A percentile compares a stretch with the other conserved stretches of the same genome.
Evolutionary conservation across 176 grass and related monocot species (phyloP).

Genomic region (Paspalum vaginatum): DNA sequence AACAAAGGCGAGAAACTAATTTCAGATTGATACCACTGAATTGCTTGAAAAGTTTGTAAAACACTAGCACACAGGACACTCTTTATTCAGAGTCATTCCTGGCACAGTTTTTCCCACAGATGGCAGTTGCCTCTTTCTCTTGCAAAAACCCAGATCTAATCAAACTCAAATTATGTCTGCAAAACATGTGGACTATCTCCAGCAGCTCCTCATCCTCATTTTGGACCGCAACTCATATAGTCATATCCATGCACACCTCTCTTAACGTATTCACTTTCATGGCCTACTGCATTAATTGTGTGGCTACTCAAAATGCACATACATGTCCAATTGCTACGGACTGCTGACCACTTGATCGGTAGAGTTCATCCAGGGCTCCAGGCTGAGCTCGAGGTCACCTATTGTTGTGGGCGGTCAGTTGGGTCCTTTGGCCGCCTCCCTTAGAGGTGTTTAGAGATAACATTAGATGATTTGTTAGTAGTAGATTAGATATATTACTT

Average conservation of each 20-base stretch:
- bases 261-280: too few species aligned
- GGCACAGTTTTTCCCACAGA: not conserved
- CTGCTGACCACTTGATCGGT: not conserved
- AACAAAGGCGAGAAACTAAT: not conserved
- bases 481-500: too few species aligned
- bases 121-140: not conserved
- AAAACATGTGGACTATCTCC: slow-evolving; percentile 11
- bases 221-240: too few species aligned
- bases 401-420: not conserved
- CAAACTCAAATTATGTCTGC: not conserved
- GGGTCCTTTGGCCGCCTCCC: too few species aligned
- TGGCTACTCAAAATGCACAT: too few species aligned
- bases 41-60: not conserved
- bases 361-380: not conserved
- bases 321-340: too few species aligned
- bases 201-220: too few species aligned
- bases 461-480: too few species aligned
- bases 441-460: too few species aligned
- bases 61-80: not conserved
- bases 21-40: not conserved
- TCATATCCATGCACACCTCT: too few species aligned
- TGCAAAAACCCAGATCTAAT: not conserved
- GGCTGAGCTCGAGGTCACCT: not conserved
- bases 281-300: too few species aligned
- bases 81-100: not conserved